phyloP scores from a whole-genome alignment of 805 yeast species.

The Wickerhamomyces canadensis region DNA sequence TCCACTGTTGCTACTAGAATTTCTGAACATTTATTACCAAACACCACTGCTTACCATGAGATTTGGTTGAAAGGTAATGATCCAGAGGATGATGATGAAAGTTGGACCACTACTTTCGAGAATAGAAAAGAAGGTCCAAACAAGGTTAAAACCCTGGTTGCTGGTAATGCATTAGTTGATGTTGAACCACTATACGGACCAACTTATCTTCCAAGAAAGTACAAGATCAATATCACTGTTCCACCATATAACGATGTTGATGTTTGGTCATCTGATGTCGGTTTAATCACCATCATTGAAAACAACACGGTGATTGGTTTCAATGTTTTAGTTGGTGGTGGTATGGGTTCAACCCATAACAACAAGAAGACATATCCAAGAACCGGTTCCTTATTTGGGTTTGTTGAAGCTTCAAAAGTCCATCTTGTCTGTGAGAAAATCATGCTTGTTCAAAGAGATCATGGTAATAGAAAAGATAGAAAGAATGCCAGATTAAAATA shows the following conservation, averaged over 20 bases:
- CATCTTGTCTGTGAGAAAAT: conserved; percentile 82
- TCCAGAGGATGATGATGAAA: conserved; percentile 54
- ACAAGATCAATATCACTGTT: conserved; percentile 88
- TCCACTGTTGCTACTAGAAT: conserved; percentile 55
- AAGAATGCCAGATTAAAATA: conserved; percentile 97
- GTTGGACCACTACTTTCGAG: conserved; percentile 61
- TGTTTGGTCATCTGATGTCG: conserved; percentile 93
- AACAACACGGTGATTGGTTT: conserved; percentile 63
- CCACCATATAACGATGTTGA: conserved; percentile 97
- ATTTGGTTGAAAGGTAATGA: conserved; percentile 91
- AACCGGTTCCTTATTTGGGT: conserved; percentile 86
- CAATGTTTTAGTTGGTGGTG: conserved; percentile 93
- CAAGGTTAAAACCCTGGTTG: conserved; percentile 75
- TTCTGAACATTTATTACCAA: conserved; percentile 80
- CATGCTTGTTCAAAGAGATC: conserved; percentile 90
- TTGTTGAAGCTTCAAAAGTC: conserved; percentile 58
- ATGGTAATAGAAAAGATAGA: conserved; percentile 93
- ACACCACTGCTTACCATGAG: conserved; percentile 94
- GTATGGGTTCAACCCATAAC: conserved; percentile 98
- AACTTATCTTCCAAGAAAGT: conserved; percentile 89
- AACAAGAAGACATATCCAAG: conserved; percentile 96
- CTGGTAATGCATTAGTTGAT: conserved; percentile 78
- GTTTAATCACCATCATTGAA: conserved; percentile 80
- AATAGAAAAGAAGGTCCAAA: conserved; percentile 69
- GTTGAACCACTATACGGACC: conserved; percentile 86